These are phyloP conservation scores for Wickerhamiella infanticola DNA, from an alignment of 1,139 yeast species.

Conservation along the genomic window DNA sequence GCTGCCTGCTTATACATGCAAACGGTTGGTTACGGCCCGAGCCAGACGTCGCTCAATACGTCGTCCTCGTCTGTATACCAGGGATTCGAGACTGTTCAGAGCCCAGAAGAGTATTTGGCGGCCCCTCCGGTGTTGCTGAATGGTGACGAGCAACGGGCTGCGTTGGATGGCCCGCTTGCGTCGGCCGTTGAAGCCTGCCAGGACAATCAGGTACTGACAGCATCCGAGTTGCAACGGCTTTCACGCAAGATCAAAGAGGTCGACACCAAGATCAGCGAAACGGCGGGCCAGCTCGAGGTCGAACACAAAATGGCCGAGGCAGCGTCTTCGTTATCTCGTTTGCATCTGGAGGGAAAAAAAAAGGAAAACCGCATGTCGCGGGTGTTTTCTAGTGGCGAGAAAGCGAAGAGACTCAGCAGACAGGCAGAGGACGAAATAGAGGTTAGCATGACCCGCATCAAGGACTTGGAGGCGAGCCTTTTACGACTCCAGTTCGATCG, in stretches of 20 bases:
- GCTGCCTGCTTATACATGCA: not conserved
- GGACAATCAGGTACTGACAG: slow-evolving; percentile 19
- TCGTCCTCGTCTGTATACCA: slow-evolving; percentile 22
- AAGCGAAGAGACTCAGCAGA: slow-evolving; percentile 19
- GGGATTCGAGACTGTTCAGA: slow-evolving; percentile 23
- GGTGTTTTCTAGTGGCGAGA: slow-evolving; percentile 3
- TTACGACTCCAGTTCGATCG: slow-evolving; percentile 15
- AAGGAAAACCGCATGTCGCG: slow-evolving; percentile 2
- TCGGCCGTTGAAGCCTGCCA: slow-evolving; percentile 22
- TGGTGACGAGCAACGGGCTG: slow-evolving; percentile 12
- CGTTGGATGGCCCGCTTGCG: slow-evolving; percentile 18
- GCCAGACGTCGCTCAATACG: slow-evolving; percentile 1
- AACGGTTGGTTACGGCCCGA: not conserved
- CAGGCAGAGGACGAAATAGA: slow-evolving; percentile 24
- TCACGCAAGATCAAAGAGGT: slow-evolving; percentile 17
- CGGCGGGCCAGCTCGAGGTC: slow-evolving; percentile 19
- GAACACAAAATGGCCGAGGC: slow-evolving; percentile 25
- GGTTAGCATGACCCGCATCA: slow-evolving; percentile 17
- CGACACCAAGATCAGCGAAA: slow-evolving; percentile 17
- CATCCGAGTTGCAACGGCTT: slow-evolving; percentile 20
- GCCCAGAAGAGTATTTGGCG: slow-evolving; percentile 23
- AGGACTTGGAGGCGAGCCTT: slow-evolving; percentile 15
- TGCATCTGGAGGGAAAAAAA: slow-evolving; percentile 12
- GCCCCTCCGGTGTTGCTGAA: slow-evolving; percentile 18
- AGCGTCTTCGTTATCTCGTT: slow-evolving; percentile 20